A percentile compares a stretch with the other conserved stretches of the same genome.
Evolutionary conservation across 2,329 filamentous ascomycete genomes (phyloP).

Genomic region (Calonectria crousiana): DNA sequence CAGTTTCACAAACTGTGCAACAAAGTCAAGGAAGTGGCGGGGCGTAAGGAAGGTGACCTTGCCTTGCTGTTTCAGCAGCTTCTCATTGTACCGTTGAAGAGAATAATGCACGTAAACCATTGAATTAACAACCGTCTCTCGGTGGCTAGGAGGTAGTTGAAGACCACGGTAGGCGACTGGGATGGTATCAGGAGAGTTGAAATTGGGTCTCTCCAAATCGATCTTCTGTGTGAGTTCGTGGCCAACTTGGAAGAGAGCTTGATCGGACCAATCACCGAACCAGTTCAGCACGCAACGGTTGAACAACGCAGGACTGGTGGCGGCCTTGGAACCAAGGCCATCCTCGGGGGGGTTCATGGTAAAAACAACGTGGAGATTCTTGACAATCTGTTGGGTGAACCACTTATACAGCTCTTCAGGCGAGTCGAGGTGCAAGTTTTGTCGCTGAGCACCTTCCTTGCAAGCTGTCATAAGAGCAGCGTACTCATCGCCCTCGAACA

Average conservation of each 20-base stretch:
- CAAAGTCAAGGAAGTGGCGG: slow-evolving; percentile 97
- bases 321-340: slow-evolving; percentile 93
- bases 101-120: slow-evolving; percentile 99
- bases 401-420: slow-evolving; percentile 99
- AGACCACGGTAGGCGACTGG: slow-evolving; percentile 93
- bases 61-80: slow-evolving; percentile 91
- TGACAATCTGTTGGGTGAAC: slow-evolving; percentile 99
- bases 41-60: slow-evolving; percentile 94
- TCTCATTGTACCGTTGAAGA: slow-evolving; percentile 87
- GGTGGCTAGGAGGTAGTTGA: slow-evolving; percentile 85
- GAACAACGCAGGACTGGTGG: slow-evolving; percentile 97
- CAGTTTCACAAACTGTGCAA: slow-evolving; percentile 95
- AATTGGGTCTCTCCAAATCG: slow-evolving; percentile 90
- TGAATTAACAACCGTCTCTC: slow-evolving; percentile 93
- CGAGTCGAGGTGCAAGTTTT: slow-evolving; percentile 94
- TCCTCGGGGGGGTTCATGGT: slow-evolving; percentile 99
- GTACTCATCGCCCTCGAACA: slow-evolving; percentile 99
- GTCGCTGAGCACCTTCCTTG: slow-evolving; percentile 96
- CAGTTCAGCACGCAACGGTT: slow-evolving; percentile 99
- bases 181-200: slow-evolving; percentile 88
- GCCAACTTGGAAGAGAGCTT: slow-evolving; percentile 97
- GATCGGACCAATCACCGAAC: slow-evolving; percentile 99
- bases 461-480: slow-evolving; percentile 99
- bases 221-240: slow-evolving; percentile 96
- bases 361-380: slow-evolving; percentile 98